phyloP scores from a whole-genome alignment of 2,329 filamentous ascomycete species.

The Zopfia rhizophila region DNA sequence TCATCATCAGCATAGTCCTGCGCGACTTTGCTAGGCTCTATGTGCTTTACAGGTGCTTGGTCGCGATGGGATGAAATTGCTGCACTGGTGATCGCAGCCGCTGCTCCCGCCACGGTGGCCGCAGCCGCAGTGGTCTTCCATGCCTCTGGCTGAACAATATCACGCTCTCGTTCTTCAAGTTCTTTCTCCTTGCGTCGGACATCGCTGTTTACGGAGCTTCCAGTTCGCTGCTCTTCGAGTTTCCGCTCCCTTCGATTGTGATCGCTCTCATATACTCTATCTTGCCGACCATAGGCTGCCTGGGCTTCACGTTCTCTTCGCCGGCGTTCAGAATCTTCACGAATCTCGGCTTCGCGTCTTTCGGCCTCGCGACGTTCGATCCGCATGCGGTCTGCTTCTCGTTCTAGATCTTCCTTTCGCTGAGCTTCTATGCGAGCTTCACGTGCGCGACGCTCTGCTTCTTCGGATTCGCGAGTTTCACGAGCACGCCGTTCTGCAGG shows the following conservation, averaged over 20 bases:
- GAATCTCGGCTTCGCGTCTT: slow-evolving; percentile 32
- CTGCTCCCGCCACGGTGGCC: slow-evolving; percentile 45
- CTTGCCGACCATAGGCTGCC: slow-evolving; percentile 31
- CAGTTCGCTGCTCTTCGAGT: slow-evolving; percentile 42
- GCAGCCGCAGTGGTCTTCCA: slow-evolving; percentile 53
- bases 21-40: slow-evolving; percentile 47
- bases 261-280: slow-evolving; percentile 38
- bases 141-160: slow-evolving; percentile 42
- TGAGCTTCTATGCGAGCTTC: slow-evolving; percentile 34
- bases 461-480: slow-evolving; percentile 30
- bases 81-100: slow-evolving; percentile 41
- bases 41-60: slow-evolving; percentile 42
- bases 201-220: slow-evolving; percentile 43
- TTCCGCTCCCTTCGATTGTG: slow-evolving; percentile 27
- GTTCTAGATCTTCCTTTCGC: slow-evolving; percentile 29
- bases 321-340: slow-evolving; percentile 10
- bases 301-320: slow-evolving; percentile 38
- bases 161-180: slow-evolving; percentile 45
- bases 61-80: slow-evolving; percentile 43
- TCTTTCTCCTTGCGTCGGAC: slow-evolving; percentile 48
- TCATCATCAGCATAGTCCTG: slow-evolving; percentile 56
- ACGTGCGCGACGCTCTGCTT: slow-evolving; percentile 26
- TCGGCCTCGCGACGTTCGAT: slow-evolving; percentile 34
- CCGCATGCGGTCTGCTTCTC: slow-evolving; percentile 45
- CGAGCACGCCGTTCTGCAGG: slow-evolving; percentile 21